A percentile compares a stretch with the other conserved stretches of the same genome.
Conservation (phyloP, 345 rosid species). For the Boechera retrofracta region DNA sequence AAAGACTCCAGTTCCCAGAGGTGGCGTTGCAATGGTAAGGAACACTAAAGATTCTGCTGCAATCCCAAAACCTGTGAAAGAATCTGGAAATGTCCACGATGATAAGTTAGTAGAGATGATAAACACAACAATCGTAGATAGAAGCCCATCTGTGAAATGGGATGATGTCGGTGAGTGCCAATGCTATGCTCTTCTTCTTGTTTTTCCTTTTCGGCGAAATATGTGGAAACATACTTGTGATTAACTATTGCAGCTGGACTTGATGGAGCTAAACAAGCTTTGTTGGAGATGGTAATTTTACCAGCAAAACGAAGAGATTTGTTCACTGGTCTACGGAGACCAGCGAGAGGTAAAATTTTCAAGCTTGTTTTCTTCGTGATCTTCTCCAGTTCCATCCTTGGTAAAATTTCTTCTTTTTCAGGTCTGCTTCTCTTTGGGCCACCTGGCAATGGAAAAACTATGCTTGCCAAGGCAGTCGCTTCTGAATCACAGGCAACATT, state of each 20-base stretch:
- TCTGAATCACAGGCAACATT: slow-evolving; percentile 97
- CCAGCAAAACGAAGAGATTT: slow-evolving; percentile 91
- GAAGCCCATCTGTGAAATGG: slow-evolving; percentile 95
- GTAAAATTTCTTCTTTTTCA: slow-evolving; percentile 35
- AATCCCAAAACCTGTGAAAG: slow-evolving; percentile 59
- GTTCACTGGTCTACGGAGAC: slow-evolving; percentile 94
- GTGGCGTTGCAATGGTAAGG: slow-evolving; percentile 46
- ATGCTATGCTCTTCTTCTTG: slow-evolving; percentile 13
- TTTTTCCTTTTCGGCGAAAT: neutral
- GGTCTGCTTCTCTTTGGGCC: slow-evolving; percentile 98
- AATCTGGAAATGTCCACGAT: slow-evolving; percentile 66
- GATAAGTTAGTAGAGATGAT: slow-evolving; percentile 87
- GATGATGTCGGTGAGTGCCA: slow-evolving; percentile 88
- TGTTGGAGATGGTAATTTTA: slow-evolving; percentile 96
- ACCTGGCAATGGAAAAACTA: slow-evolving; percentile 98
- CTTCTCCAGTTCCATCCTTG: neutral
- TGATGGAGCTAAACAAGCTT: slow-evolving; percentile 92
- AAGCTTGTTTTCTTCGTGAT: slow-evolving; percentile 21
- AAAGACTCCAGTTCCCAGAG: slow-evolving; percentile 49
- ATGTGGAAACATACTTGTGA: slow-evolving; percentile 18
- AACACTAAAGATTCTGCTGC: slow-evolving; percentile 53
- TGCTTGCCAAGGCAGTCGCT: slow-evolving; percentile 99
- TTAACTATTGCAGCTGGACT: slow-evolving; percentile 76
- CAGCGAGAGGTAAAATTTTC: slow-evolving; percentile 78
- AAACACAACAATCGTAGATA: slow-evolving; percentile 86